phyloP scores from a whole-genome alignment of 257 asterid genomes.

The Coffea eugenioides region DNA sequence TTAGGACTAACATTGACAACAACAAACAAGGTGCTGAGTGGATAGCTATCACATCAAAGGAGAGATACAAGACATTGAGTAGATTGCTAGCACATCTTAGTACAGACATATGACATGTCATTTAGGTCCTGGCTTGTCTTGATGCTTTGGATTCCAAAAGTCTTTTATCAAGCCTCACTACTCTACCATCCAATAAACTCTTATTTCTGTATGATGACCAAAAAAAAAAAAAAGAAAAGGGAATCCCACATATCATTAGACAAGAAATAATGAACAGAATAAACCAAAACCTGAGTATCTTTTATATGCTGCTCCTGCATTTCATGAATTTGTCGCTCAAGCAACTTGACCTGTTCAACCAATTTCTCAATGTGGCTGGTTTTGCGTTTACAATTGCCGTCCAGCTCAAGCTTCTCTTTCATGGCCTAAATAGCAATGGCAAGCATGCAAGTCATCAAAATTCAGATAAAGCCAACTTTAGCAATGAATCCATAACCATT shows the following conservation, averaged over 20 bases:
- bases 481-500: not conserved
- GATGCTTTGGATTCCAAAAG: too few relatives aligned
- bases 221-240: too few relatives aligned
- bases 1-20: not conserved
- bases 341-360: slow-evolving; percentile 43
- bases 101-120: not conserved
- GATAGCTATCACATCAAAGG: too few relatives aligned
- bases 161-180: not conserved
- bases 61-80: too few relatives aligned
- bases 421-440: slow-evolving; percentile 51
- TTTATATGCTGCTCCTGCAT: slow-evolving; percentile 55
- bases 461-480: slow-evolving; percentile 5
- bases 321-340: slow-evolving; percentile 67
- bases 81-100: not conserved
- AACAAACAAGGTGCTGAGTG: not conserved
- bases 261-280: not conserved
- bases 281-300: slow-evolving; percentile 63
- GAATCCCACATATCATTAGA: not conserved
- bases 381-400: slow-evolving; percentile 46
- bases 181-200: not conserved
- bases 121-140: too few relatives aligned
- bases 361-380: slow-evolving; percentile 38
- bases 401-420: slow-evolving; percentile 61
- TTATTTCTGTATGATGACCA: too few relatives aligned
- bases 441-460: slow-evolving; percentile 20